Percentiles rank a stretch among this genome's conserved stretches.
phyloP scores from a whole-genome alignment of 768 basidiomycete genomes.

The Hortiboletus flavorubellus region DNA sequence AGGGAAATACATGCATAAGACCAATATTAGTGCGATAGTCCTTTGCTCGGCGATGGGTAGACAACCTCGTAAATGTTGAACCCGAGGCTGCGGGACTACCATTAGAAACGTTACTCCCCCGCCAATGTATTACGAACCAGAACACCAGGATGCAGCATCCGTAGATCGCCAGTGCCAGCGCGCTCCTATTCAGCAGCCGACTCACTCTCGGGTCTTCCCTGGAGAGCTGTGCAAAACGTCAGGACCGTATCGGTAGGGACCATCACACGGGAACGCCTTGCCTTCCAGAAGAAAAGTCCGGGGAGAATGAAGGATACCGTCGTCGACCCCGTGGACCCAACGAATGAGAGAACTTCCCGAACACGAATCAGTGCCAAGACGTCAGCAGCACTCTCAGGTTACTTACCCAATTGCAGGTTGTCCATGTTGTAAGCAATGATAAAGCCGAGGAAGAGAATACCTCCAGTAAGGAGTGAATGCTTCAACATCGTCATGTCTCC shows the following conservation, averaged over 20 bases:
- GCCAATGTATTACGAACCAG: constrained; percentile 57
- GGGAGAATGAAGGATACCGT: constrained; percentile 97
- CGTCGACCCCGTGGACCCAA: constrained; percentile 94
- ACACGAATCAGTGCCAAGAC: constrained; percentile 13
- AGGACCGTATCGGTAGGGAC: constrained; percentile 1
- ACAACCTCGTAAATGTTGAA: constrained; percentile 75
- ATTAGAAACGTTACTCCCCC: constrained; percentile 1
- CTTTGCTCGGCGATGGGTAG: constrained; percentile 25
- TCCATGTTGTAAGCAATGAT: constrained; percentile 75
- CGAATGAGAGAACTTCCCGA: constrained; percentile 83
- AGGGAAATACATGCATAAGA: not conserved
- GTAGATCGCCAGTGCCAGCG: constrained; percentile 68
- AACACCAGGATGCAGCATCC: constrained; percentile 80
- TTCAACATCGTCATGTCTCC: constrained; percentile 65
- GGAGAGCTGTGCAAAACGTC: constrained; percentile 50
- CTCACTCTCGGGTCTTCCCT: constrained; percentile 57
- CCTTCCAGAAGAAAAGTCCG: constrained; percentile 92
- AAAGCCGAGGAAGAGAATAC: constrained; percentile 63
- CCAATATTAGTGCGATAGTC: constrained; percentile 7
- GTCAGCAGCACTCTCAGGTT: not conserved
- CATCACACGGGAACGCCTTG: constrained; percentile 29
- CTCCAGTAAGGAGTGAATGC: constrained; percentile 66
- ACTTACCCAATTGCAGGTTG: constrained; percentile 71
- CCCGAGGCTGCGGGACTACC: constrained; percentile 48
- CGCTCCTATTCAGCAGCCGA: constrained; percentile 52